Evolutionary conservation across 257 asterid species (phyloP).

Genomic region (Rauvolfia tetraphylla): DNA sequence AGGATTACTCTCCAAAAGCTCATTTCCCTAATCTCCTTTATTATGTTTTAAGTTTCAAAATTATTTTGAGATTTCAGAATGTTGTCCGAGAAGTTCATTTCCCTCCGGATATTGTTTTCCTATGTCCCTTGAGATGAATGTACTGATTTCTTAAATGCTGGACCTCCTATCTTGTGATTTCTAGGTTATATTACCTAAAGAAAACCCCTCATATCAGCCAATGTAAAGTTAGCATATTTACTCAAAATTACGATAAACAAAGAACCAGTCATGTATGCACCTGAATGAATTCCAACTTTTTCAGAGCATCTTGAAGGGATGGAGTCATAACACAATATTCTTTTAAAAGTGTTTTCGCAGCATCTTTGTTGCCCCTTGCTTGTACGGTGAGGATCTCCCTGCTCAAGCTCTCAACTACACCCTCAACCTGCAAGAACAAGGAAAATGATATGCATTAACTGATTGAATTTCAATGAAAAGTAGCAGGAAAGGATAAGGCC

Average conservation of each 20-base stretch:
- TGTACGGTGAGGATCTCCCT: conserved; percentile 83
- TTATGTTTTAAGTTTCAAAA: not conserved
- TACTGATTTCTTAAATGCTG: not conserved
- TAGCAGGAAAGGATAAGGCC: not conserved
- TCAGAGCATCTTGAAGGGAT: conserved; percentile 60
- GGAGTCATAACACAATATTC: conserved; percentile 53
- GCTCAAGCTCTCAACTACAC: conserved; percentile 75
- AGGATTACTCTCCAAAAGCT: not conserved
- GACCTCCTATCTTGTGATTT: not conserved
- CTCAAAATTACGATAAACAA: not conserved
- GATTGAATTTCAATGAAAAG: conserved; percentile 7
- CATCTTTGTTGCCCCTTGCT: conserved; percentile 82
- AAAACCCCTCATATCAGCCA: not conserved
- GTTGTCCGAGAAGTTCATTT: not conserved
- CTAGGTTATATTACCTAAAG: not conserved
- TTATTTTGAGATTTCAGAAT: not conserved
- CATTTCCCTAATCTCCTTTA: not conserved
- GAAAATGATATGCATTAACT: not conserved
- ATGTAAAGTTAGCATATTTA: not conserved
- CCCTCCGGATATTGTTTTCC: not conserved
- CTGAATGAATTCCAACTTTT: conserved; percentile 63
- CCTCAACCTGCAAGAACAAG: conserved; percentile 58
- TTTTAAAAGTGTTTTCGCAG: conserved; percentile 56
- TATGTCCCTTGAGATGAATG: not conserved
- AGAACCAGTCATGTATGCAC: conserved; percentile 25